These are phyloP conservation scores for Giardia muris DNA, from an alignment of 208 protist species.

Conservation along the genomic window DNA sequence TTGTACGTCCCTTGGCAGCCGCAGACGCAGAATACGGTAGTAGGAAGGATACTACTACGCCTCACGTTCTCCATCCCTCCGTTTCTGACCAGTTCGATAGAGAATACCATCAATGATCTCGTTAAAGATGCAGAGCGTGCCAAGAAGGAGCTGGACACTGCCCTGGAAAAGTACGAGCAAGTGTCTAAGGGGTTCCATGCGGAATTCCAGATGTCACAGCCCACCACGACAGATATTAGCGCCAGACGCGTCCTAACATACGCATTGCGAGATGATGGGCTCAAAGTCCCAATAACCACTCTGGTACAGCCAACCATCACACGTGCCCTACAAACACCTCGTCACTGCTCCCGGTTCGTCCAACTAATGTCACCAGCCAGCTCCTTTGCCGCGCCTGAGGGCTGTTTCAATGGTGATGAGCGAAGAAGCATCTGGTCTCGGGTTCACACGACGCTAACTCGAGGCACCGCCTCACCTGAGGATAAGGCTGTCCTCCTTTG, in stretches of 20 bases:
- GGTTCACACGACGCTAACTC: background rate
- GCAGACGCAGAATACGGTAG: no score
- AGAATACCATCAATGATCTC: no score
- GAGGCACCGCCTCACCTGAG: background rate
- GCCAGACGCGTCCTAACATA: background rate
- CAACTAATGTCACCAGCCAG: background rate
- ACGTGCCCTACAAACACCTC: background rate
- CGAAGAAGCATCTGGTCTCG: conserved; percentile 8
- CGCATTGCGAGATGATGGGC: background rate
- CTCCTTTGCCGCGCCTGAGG: background rate
- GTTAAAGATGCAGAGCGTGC: no score
- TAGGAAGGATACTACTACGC: no score
- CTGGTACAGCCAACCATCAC: background rate
- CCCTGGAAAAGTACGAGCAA: no score
- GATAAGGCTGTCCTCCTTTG: conserved; percentile 26
- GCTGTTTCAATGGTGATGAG: background rate
- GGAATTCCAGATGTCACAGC: no score
- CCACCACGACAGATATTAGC: background rate
- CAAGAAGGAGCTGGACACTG: no score
- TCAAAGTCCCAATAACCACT: background rate
- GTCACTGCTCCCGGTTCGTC: background rate
- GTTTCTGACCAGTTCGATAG: no score
- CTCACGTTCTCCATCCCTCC: no score
- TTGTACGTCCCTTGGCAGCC: no score
- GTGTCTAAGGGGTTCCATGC: no score